These are phyloP conservation scores for Phytopythium litorale DNA, from an alignment of 352 stramenopile genomes.

Conservation along the genomic window DNA sequence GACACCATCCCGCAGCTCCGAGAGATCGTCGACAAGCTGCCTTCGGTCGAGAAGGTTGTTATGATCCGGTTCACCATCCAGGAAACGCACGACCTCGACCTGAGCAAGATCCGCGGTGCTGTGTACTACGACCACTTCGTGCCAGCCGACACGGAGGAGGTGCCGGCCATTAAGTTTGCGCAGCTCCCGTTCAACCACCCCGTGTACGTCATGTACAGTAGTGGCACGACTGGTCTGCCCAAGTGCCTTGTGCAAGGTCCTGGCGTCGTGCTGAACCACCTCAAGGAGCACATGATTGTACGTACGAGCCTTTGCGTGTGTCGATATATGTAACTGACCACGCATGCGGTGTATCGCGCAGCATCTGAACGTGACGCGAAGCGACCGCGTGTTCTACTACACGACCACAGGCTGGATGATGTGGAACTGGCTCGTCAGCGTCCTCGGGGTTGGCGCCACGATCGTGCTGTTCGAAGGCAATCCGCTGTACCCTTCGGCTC, in stretches of 20 bases:
- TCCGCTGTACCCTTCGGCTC: constrained; percentile 51
- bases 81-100: constrained; percentile 46
- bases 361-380: constrained; percentile 59
- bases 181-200: constrained; percentile 84
- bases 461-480: constrained; percentile 82
- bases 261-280: constrained; percentile 70
- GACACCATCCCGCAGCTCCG: constrained; percentile 57
- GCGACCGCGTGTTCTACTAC: constrained; percentile 81
- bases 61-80: constrained; percentile 63
- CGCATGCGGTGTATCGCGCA: constrained; percentile 6
- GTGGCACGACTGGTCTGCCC: constrained; percentile 78
- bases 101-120: constrained; percentile 48
- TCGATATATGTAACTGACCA: not conserved
- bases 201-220: constrained; percentile 88
- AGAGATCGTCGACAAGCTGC: constrained; percentile 58
- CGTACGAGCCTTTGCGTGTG: constrained; percentile 6
- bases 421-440: constrained; percentile 86
- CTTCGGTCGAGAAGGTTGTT: constrained; percentile 58
- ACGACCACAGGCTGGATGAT: constrained; percentile 88
- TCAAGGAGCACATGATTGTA: constrained; percentile 79
- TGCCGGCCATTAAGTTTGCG: constrained; percentile 47
- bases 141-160: constrained; percentile 14
- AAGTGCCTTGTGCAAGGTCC: constrained; percentile 86
- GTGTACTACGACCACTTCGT: constrained; percentile 61
- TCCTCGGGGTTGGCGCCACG: constrained; percentile 60